Base-by-base conservation (phyloP, 305 asterid genomes). In the Rubia balearica region DNA sequence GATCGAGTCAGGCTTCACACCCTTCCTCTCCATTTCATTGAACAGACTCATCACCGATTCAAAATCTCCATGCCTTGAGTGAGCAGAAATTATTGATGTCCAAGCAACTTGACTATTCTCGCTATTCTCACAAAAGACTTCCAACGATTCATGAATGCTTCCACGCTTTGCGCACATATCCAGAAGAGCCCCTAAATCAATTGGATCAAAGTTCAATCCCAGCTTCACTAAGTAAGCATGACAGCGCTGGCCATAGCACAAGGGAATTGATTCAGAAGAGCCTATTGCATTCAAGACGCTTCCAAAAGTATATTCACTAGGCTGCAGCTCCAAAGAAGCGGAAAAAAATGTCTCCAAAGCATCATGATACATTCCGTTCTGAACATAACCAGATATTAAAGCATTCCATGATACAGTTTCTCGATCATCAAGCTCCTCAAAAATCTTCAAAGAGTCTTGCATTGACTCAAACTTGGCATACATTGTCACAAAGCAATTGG, bases 81-180 rank as follows among this genome's bases (percentile, higher is more conserved):
- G 75, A 61, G 98, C 96, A 24, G 98, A 91, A 65, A 91, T 88
- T 67, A 91, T 86, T 7, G 96, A 82, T 41, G 98, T 89, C 98
- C 98, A 88, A 67, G 94, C 79, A 57, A 89, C 83, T 71, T 88
- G 92, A 65, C 69, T 84, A 75, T 74, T 86, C 71, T 84, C 83
- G 3, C 73, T 22, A 57, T 79, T 75, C 81, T 85, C 98, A 27
- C 57, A 17, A 33, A 89, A 91, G 33, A 91, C 83, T 77, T 81
- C 79, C 68, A 72, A 75, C 56, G 98, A 88, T 75, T 91, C 96
- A 48, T 40, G 56, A 66, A 91, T 88, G 85, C 86, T 88, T 76
- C 98, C 98, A 61, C 94, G 90, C 71, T 89, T 92, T 43, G 98
- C 96, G 3, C 89, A 92, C 98, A 92, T 92, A 72, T 92, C 96